Conservation (phyloP, 805 yeast genomes). For the Saccharomycopsis sp. region DNA sequence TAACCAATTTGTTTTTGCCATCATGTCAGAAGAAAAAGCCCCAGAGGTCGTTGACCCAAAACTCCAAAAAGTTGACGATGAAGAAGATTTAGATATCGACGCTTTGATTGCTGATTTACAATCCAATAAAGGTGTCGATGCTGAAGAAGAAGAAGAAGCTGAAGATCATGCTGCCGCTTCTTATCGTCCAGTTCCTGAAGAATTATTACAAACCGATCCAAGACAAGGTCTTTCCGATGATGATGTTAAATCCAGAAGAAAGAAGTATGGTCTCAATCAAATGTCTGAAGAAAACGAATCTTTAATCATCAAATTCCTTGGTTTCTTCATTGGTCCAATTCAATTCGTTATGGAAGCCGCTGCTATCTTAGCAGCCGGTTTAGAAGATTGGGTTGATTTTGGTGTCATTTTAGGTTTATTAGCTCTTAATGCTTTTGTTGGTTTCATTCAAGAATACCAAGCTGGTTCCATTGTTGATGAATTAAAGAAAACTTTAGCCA, state of each 20-base stretch:
- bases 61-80: slow-evolving; percentile 47
- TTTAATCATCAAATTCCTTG: slow-evolving; percentile 64
- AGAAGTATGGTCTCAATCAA: slow-evolving; percentile 83
- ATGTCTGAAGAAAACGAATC: slow-evolving; percentile 86
- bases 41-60: too few species aligned
- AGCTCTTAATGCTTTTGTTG: slow-evolving; percentile 81
- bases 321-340: slow-evolving; percentile 91
- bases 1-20: too few species aligned
- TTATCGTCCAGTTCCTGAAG: slow-evolving; percentile 78
- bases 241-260: slow-evolving; percentile 74
- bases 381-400: slow-evolving; percentile 97
- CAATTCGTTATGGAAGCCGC: slow-evolving; percentile 98
- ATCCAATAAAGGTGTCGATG: slow-evolving; percentile 41
- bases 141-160: slow-evolving; percentile 42
- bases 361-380: slow-evolving; percentile 90
- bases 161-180: slow-evolving; percentile 40
- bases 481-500: slow-evolving; percentile 89
- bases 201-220: slow-evolving; percentile 74
- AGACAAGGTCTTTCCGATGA: slow-evolving; percentile 64
- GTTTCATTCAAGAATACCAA: slow-evolving; percentile 95
- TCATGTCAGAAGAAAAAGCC: too few species aligned
- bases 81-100: slow-evolving; percentile 60
- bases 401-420: slow-evolving; percentile 91
- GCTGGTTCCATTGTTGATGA: slow-evolving; percentile 98
- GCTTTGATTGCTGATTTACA: slow-evolving; percentile 72